phyloP scores from a whole-genome alignment of 495 filamentous ascomycete species.

The Elaphomyces granulatus region DNA sequence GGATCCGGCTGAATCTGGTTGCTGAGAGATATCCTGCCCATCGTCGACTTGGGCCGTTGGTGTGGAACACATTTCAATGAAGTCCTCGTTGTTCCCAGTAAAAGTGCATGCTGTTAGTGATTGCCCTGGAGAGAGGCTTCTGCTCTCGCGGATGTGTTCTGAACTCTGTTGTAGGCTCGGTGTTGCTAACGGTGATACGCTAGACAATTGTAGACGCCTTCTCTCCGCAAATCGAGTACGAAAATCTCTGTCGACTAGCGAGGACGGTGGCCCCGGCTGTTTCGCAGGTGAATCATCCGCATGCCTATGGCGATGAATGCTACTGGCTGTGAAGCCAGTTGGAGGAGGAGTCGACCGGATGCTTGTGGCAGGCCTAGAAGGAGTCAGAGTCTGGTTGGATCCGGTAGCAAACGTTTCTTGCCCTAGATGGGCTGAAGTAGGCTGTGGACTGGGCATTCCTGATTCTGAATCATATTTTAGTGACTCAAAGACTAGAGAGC shows the following conservation, averaged over 20 bases:
- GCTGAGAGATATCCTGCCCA: too few species aligned
- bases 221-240: constrained; percentile 17
- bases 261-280: neutral
- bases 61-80: too few species aligned
- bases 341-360: constrained; percentile 3
- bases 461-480: neutral
- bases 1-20: too few species aligned
- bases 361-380: neutral
- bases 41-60: too few species aligned
- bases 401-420: constrained; percentile 1
- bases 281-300: neutral
- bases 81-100: too few species aligned
- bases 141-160: too few species aligned
- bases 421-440: neutral
- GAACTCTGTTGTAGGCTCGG: neutral
- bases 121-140: too few species aligned
- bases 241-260: constrained; percentile 20
- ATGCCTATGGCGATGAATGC: constrained; percentile 4
- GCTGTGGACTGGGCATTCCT: neutral
- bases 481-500: neutral
- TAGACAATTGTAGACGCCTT: neutral
- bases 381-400: constrained; percentile 2
- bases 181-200: neutral
- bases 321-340: constrained; percentile 4
- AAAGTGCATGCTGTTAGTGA: too few species aligned